A percentile compares a stretch with the other conserved stretches of the same genome.
These are phyloP conservation scores for Floccularia luteovirens DNA, from an alignment of 768 basidiomycete genomes.

Conservation along the genomic window DNA sequence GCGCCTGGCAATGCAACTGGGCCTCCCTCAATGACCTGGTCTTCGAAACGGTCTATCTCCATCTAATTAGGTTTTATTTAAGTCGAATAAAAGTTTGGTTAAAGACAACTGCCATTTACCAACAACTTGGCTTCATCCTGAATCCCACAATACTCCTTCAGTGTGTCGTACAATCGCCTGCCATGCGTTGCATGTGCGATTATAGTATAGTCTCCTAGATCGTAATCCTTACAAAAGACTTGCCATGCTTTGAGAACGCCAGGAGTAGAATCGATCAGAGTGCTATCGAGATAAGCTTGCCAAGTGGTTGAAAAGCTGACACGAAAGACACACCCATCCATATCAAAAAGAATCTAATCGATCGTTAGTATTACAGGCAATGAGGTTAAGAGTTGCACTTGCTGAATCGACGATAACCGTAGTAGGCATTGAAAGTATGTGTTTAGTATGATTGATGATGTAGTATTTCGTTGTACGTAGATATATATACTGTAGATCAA, in stretches of 20 bases:
- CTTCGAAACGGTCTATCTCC: slow-evolving; percentile 74
- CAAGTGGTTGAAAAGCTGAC: background rate
- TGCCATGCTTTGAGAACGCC: slow-evolving; percentile 78
- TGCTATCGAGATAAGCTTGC: slow-evolving; percentile 29
- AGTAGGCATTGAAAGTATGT: too few relatives aligned
- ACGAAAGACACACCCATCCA: slow-evolving; percentile 49
- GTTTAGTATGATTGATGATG: too few relatives aligned
- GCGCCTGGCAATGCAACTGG: slow-evolving; percentile 66
- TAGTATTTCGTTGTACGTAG: too few relatives aligned
- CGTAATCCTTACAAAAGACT: slow-evolving; percentile 57
- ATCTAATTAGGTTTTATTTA: slow-evolving; percentile 26
- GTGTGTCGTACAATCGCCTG: slow-evolving; percentile 66
- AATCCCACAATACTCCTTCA: slow-evolving; percentile 62
- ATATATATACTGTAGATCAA: too few relatives aligned
- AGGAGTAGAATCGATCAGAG: slow-evolving; percentile 76
- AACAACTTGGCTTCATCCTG: slow-evolving; percentile 45
- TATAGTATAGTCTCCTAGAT: slow-evolving; percentile 35
- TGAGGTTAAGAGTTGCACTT: too few relatives aligned
- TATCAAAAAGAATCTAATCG: slow-evolving; percentile 66
- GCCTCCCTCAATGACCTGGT: slow-evolving; percentile 59
- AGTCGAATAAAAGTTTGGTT: background rate
- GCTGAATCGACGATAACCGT: too few relatives aligned
- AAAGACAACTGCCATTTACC: slow-evolving; percentile 27
- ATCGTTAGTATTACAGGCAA: too few relatives aligned
- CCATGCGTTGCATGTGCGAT: slow-evolving; percentile 66